A percentile compares a stretch with the other conserved stretches of the same genome.
phyloP scores from a whole-genome alignment of 2,329 filamentous ascomycete species.

The Fusarium pseudonygamai region DNA sequence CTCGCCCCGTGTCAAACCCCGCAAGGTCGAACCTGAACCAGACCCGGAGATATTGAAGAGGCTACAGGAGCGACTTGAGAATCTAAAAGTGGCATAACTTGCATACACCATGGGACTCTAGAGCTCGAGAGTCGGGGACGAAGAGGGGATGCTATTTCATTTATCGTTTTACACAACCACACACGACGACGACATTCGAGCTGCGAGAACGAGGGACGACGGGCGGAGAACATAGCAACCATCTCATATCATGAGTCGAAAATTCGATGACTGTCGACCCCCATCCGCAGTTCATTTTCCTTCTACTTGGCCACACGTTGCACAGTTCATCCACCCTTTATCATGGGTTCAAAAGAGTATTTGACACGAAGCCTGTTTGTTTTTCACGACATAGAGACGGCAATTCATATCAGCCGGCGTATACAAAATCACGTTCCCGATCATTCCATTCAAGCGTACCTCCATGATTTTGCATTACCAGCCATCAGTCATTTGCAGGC shows the following conservation, averaged over 20 bases:
- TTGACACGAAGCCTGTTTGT: slow-evolving; percentile 26
- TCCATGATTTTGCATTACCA: slow-evolving; percentile 36
- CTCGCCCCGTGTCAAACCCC: slow-evolving; percentile 67
- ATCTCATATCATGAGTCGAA: slow-evolving; percentile 21
- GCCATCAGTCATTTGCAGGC: slow-evolving; percentile 38
- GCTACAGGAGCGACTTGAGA: slow-evolving; percentile 65
- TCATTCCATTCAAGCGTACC: slow-evolving; percentile 35
- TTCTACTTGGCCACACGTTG: slow-evolving; percentile 34
- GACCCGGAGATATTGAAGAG: slow-evolving; percentile 68
- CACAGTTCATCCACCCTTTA: slow-evolving; percentile 19
- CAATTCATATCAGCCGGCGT: slow-evolving; percentile 18
- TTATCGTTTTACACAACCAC: slow-evolving; percentile 18
- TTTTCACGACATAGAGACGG: slow-evolving; percentile 26
- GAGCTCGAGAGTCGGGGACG: slow-evolving; percentile 23
- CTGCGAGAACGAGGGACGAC: slow-evolving; percentile 22
- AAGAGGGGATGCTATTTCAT: slow-evolving; percentile 37
- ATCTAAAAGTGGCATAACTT: slow-evolving; percentile 50
- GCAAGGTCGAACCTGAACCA: slow-evolving; percentile 68
- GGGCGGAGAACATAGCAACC: slow-evolving; percentile 3
- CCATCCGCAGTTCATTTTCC: slow-evolving; percentile 22
- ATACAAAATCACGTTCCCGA: slow-evolving; percentile 40
- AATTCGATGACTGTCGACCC: slow-evolving; percentile 12
- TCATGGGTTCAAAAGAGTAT: slow-evolving; percentile 3
- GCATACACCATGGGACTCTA: neutral
- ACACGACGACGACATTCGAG: slow-evolving; percentile 25